Evolutionary conservation across 306 rosid species (phyloP).

Genomic region (Vicia faba): DNA sequence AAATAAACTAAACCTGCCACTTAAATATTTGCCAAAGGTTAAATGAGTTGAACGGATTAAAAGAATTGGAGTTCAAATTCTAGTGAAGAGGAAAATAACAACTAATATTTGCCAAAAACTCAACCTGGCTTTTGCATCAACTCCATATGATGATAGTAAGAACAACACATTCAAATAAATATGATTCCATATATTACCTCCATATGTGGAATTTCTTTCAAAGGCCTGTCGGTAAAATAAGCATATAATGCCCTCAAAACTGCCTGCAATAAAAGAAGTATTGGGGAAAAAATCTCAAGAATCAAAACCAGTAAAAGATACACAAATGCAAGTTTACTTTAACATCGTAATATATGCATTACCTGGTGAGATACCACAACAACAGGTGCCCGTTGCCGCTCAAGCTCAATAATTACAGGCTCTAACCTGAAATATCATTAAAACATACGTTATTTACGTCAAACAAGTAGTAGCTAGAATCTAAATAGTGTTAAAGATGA

Average conservation of each 20-base stretch:
- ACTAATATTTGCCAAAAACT: neutral
- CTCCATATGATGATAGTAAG: conserved; percentile 16
- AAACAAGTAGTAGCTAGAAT: conserved; percentile 21
- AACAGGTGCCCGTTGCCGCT: conserved; percentile 94
- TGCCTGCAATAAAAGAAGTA: conserved; percentile 60
- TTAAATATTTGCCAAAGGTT: neutral
- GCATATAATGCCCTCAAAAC: conserved; percentile 95
- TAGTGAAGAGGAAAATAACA: neutral
- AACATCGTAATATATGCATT: conserved; percentile 8
- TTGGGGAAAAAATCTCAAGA: conserved; percentile 6
- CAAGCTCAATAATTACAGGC: conserved; percentile 98
- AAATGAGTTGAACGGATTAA: neutral
- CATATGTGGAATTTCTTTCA: conserved; percentile 90
- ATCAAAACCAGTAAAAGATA: conserved; percentile 17
- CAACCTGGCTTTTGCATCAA: conserved; percentile 36
- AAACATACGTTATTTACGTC: conserved; percentile 5
- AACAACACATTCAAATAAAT: conserved; percentile 17
- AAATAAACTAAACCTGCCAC: neutral
- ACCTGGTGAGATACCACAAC: conserved; percentile 98
- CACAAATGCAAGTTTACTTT: neutral
- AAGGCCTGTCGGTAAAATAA: conserved; percentile 91
- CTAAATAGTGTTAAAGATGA: conserved; percentile 28
- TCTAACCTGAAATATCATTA: conserved; percentile 69
- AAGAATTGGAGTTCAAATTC: neutral
- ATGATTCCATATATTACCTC: conserved; percentile 64